These are phyloP conservation scores for Nyctanthes arbortristis DNA, from an alignment of 257 asterid species.

Conservation along the genomic window DNA sequence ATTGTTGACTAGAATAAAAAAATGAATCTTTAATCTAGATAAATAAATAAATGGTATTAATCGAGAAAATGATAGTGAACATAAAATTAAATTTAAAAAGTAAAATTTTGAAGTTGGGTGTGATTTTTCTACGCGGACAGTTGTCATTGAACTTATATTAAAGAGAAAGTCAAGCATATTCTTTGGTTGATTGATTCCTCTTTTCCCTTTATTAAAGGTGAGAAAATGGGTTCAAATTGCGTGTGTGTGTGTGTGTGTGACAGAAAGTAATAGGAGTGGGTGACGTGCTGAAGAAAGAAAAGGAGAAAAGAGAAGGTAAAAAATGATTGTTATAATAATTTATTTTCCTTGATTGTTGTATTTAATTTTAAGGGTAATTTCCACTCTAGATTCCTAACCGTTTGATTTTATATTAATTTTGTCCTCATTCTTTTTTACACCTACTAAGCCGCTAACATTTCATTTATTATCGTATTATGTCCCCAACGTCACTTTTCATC, in stretches of 20 bases:
- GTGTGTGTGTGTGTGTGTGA: no score
- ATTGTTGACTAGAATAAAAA: no score
- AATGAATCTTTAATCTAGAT: no score
- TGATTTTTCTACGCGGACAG: background rate
- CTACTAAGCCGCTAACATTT: no score
- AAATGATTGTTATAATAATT: no score
- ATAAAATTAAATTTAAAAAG: background rate
- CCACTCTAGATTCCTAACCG: no score
- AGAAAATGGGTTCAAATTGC: background rate
- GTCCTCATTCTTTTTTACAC: no score
- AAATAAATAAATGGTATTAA: no score
- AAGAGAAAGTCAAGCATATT: background rate
- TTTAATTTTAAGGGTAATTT: background rate
- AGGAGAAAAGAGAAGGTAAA: background rate
- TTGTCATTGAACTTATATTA: conserved; percentile 1
- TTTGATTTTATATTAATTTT: background rate
- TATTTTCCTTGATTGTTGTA: background rate
- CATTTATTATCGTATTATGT: no score
- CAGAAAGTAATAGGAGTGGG: background rate
- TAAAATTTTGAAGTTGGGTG: background rate
- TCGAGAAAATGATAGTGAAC: no score
- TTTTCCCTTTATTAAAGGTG: background rate
- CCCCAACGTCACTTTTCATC: no score
- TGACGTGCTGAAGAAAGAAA: background rate
- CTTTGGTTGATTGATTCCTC: background rate